phyloP scores from a whole-genome alignment of 495 filamentous ascomycete genomes.

The Aspergillus ellipticus region DNA sequence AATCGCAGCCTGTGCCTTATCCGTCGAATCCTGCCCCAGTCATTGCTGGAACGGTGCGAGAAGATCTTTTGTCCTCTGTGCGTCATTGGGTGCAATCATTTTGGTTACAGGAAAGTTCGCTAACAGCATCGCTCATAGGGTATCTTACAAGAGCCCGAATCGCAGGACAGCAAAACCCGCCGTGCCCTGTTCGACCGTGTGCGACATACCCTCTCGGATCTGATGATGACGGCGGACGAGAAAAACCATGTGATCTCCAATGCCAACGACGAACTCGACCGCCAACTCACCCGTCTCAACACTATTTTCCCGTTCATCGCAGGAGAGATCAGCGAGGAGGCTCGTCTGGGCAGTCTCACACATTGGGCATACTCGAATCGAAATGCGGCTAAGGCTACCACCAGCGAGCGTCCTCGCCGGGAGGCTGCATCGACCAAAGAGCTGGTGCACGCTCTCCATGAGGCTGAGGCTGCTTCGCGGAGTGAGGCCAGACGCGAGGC shows the following conservation, averaged over 20 bases:
- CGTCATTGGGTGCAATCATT: conserved; percentile 7
- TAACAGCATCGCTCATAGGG: conserved; percentile 16
- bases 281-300: conserved; percentile 79
- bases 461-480: conserved; percentile 71
- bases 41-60: conserved; percentile 35
- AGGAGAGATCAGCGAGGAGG: conserved; percentile 87
- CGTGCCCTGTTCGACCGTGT: conserved; percentile 64
- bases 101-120: not conserved
- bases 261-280: conserved; percentile 81
- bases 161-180: conserved; percentile 44
- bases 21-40: conserved; percentile 39
- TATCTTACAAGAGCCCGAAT: conserved; percentile 29
- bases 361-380: conserved; percentile 98
- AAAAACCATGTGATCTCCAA: conserved; percentile 94
- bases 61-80: conserved; percentile 38
- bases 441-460: conserved; percentile 55
- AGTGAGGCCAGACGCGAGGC: conserved; percentile 81
- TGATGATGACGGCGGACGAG: conserved; percentile 85
- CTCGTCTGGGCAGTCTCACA: conserved; percentile 80
- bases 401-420: conserved; percentile 67
- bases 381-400: conserved; percentile 57
- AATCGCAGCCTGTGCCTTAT: conserved; percentile 45
- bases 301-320: conserved; percentile 79
- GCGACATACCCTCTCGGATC: conserved; percentile 61
- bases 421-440: conserved; percentile 69